Conservation (phyloP, 2,329 filamentous ascomycete genomes). For the Fusarium illudens region DNA sequence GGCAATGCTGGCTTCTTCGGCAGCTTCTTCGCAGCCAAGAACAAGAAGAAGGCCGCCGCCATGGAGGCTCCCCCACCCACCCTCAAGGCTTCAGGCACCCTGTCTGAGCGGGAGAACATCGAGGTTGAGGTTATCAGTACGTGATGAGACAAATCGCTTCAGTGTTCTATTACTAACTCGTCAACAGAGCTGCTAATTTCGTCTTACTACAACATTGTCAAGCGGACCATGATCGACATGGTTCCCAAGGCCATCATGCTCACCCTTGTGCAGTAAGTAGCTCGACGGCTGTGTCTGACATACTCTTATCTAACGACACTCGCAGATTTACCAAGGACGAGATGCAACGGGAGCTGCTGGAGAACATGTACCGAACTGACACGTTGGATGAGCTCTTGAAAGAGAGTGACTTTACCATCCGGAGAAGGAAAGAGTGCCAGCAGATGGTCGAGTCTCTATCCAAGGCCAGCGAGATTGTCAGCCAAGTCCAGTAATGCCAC, state of each 20-base stretch:
- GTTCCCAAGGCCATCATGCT: conserved; percentile 99
- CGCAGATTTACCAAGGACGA: conserved; percentile 91
- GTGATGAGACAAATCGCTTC: conserved; percentile 48
- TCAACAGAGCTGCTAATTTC: conserved; percentile 85
- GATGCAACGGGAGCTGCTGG: conserved; percentile 96
- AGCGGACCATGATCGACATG: conserved; percentile 99
- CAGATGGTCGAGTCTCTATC: conserved; percentile 97
- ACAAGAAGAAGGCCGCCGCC: conserved; percentile 99
- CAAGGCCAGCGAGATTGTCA: conserved; percentile 95
- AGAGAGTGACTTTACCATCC: conserved; percentile 96
- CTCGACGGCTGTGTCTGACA: neutral
- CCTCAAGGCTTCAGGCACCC: conserved; percentile 90
- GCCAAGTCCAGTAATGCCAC: conserved; percentile 68
- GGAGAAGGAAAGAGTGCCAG: conserved; percentile 96
- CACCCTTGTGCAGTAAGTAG: conserved; percentile 87
- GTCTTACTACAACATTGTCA: conserved; percentile 98
- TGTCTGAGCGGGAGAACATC: conserved; percentile 92
- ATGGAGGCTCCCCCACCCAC: conserved; percentile 96
- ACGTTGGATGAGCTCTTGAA: conserved; percentile 94
- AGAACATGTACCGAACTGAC: conserved; percentile 94
- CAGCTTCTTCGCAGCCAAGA: conserved; percentile 98
- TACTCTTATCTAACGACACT: conserved; percentile 36
- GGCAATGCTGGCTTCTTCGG: conserved; percentile 89
- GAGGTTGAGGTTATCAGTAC: conserved; percentile 98
- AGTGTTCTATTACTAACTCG: conserved; percentile 17